These are phyloP conservation scores for Colletotrichum theobromicola DNA, from an alignment of 2,329 filamentous ascomycete species.

Conservation along the genomic window DNA sequence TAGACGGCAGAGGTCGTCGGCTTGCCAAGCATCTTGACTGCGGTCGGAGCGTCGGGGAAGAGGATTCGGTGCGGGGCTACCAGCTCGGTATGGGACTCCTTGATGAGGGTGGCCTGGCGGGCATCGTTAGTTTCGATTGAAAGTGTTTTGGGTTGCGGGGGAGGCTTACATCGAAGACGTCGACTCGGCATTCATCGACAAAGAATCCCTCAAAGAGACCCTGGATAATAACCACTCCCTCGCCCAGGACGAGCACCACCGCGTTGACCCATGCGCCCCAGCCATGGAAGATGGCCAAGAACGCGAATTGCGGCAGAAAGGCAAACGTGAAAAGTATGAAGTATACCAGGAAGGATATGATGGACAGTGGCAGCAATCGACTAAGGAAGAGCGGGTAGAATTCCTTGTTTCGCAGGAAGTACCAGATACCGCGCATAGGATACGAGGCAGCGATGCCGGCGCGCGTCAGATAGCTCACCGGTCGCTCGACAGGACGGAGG, in stretches of 20 bases:
- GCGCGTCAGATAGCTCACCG: constrained; percentile 46
- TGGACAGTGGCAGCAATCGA: constrained; percentile 78
- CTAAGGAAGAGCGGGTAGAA: constrained; percentile 82
- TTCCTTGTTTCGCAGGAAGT: constrained; percentile 78
- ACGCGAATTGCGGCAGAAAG: constrained; percentile 87
- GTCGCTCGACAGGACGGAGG: constrained; percentile 34
- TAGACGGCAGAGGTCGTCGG: constrained; percentile 80
- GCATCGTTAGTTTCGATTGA: constrained; percentile 15
- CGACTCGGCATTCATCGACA: constrained; percentile 78
- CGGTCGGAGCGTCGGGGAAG: constrained; percentile 70
- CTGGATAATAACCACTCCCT: constrained; percentile 74
- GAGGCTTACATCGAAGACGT: constrained; percentile 78
- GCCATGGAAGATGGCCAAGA: constrained; percentile 89
- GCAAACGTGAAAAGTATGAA: constrained; percentile 86
- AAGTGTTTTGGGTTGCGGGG: not conserved
- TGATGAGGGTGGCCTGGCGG: constrained; percentile 72
- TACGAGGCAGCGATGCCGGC: constrained; percentile 56
- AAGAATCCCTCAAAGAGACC: constrained; percentile 81
- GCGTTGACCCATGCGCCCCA: constrained; percentile 89
- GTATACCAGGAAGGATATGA: constrained; percentile 85
- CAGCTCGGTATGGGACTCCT: constrained; percentile 73
- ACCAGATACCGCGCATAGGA: constrained; percentile 77
- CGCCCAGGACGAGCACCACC: constrained; percentile 84
- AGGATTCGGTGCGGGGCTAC: constrained; percentile 70
- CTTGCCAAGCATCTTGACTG: constrained; percentile 82